A percentile compares a stretch with the other conserved stretches of the same genome.
Conservation (phyloP, 768 basidiomycete species). For the Psilocybe tampanensis region DNA sequence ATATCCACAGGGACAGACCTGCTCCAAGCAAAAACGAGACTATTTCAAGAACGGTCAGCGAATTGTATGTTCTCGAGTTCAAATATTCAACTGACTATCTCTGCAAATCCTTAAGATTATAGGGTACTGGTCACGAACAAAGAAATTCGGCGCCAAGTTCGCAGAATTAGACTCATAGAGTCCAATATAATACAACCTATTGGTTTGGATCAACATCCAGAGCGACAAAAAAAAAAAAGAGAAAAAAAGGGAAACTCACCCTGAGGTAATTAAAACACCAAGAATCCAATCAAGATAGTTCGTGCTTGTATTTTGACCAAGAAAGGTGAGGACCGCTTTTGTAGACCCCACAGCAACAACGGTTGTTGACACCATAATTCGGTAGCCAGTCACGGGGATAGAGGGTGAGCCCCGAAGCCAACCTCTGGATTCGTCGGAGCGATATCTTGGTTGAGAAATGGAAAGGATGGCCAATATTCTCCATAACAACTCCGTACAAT, state of each 20-base stretch:
- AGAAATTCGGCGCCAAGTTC: background rate
- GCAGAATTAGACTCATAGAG: background rate
- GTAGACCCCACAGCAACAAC: background rate
- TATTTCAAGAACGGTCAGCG: too few relatives aligned
- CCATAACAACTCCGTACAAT: background rate
- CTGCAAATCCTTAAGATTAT: background rate
- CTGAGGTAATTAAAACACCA: background rate
- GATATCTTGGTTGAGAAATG: background rate
- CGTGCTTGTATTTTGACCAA: background rate
- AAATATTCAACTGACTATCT: too few relatives aligned
- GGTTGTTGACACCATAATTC: background rate
- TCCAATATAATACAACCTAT: background rate
- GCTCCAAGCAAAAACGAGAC: too few relatives aligned
- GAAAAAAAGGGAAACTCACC: background rate
- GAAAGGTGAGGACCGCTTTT: background rate
- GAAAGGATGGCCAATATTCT: background rate
- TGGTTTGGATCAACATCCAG: background rate
- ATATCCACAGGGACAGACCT: too few relatives aligned
- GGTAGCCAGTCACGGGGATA: background rate
- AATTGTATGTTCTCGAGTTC: too few relatives aligned
- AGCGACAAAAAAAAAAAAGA: background rate
- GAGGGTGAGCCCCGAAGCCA: background rate
- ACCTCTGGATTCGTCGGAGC: background rate
- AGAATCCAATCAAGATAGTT: background rate
- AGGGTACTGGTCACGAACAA: background rate